Base-by-base conservation (phyloP, 225 moss, liverwort and hornwort species). In the Anthoceros angustus region DNA sequence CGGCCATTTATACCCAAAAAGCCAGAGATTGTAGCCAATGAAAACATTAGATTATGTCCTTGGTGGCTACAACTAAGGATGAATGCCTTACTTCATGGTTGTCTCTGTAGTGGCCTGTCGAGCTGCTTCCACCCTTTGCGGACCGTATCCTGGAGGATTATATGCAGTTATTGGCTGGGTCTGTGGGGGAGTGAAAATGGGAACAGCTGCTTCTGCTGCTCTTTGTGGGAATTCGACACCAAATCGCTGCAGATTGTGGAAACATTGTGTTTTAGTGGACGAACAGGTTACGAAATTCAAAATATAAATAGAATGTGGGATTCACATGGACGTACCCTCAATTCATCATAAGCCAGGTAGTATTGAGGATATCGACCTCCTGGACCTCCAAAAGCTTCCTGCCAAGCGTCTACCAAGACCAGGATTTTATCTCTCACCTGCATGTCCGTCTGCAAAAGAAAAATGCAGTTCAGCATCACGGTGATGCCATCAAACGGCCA, bases 101-200 rank as follows among this genome's bases (percentile, higher is more conserved):
- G 86, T 72, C 66, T 82, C 66, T 63, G 83, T 83, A 24, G 81
- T 39, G 0, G 75, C 32, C 78, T 78, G 80, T 43, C 46, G 46
- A 48, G 77, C 14, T 62, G 81, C 82, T 67, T 83, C 90, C 23
- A 71, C 75, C 73, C 82, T 75, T 67, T 63, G 73, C 41, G 71
- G 64, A 41, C 75, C 73, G 64, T 64, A 79, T 63, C 78, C 80
- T 68, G 62, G 68, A 16, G 71, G 65, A 18, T 42, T 65, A 61
- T 74, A 78, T 62, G 79, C 75, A 71, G 84, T 14, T 71, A 71
- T 63, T 39, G 83, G 81, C 68, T 86, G 86, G n/a, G 81, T 80
- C 69, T 87, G 90, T 70, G 93, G 90, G 26, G 87, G 93, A 39
- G 90, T 94, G 60, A 94, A 90, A 43, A 90, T 90, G 45, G 93